These are phyloP conservation scores for Chionographis japonica DNA, from an alignment of 106 monocot species.

Conservation along the genomic window DNA sequence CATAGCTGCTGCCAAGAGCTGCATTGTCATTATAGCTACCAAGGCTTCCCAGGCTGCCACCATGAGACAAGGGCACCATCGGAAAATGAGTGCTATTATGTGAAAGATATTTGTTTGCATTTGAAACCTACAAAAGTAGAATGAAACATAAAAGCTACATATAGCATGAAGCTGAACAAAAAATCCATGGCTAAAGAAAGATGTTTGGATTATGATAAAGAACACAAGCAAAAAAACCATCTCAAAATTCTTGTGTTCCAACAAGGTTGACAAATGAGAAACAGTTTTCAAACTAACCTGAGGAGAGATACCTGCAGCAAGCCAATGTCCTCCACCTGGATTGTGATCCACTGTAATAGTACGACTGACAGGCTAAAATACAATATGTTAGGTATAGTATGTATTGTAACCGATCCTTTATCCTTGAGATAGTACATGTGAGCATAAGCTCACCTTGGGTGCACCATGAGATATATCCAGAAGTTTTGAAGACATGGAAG, in stretches of 20 bases:
- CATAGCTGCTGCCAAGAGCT: conserved; percentile 64
- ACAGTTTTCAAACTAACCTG: conserved; percentile 44
- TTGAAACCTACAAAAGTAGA: conserved; percentile 54
- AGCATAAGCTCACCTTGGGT: no score
- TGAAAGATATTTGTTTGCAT: conserved; percentile 30
- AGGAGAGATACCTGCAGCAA: conserved; percentile 88
- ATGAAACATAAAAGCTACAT: not conserved
- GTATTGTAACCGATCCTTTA: not conserved
- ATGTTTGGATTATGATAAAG: not conserved
- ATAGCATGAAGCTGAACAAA: not conserved
- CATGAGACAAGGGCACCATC: conserved; percentile 58
- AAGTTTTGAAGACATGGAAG: no score
- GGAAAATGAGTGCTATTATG: conserved; percentile 65
- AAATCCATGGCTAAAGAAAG: not conserved
- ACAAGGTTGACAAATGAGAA: not conserved
- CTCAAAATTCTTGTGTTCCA: not conserved
- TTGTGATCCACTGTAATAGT: conserved; percentile 72
- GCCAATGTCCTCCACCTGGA: conserved; percentile 86
- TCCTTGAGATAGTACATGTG: not conserved
- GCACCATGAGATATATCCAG: no score
- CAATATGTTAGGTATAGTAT: conserved; percentile 10
- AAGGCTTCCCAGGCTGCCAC: conserved; percentile 86
- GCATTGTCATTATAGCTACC: conserved; percentile 75
- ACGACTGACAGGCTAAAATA: conserved; percentile 66
- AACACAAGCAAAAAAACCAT: not conserved